Evolutionary conservation across 805 yeast genomes (phyloP), one percentile per base, ranked within the genome.

Genomic region (Kazachstania taianensis): DNA sequence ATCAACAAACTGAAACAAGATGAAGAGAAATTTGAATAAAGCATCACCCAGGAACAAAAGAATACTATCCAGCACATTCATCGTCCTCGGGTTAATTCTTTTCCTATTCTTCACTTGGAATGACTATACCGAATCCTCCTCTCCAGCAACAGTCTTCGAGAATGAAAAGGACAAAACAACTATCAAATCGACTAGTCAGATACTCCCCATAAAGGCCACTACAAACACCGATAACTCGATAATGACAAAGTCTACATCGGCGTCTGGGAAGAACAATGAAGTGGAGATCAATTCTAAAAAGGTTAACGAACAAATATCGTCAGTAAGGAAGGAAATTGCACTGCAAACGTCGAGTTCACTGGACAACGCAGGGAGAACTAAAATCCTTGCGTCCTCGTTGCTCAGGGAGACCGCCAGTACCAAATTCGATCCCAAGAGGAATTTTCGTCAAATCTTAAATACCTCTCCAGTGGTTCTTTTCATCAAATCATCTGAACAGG

Each of bases 401-500:
- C 17, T 26, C 17, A 5, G 9, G 13, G 29, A 26, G 2, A 15
- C 8, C 17, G 29, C 29, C 5, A 22, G 25, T 8, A 22, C 25
- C 12, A 14, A 15, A 26, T 33, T 32, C 17, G 24, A 30, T 12
- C 33, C 30, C 16, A 13, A 15, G 26, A 18, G 5, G 7, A 39
- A 31, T 25, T 71, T 75, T 40, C 56, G 67, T 28, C 70, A 69
- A 38, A 79, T 82, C 27, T 50, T 84, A 33, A 44, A 69, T 5
- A 49, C 78, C 29, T 67, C 83, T 0, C 87, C 89, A n/a, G 73
- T 81, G 51, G 74, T 74, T 6, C 62, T 80, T 6, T 72, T 74
- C 46, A 55, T 64, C 10, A 61, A 59, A 43, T 57, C 65, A 1
- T 49, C 67, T 46, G 75, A 94, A 57, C 87, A 87, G 24, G 78